phyloP scores from a whole-genome alignment of 805 yeast species.

The Yarrowia sp. region DNA sequence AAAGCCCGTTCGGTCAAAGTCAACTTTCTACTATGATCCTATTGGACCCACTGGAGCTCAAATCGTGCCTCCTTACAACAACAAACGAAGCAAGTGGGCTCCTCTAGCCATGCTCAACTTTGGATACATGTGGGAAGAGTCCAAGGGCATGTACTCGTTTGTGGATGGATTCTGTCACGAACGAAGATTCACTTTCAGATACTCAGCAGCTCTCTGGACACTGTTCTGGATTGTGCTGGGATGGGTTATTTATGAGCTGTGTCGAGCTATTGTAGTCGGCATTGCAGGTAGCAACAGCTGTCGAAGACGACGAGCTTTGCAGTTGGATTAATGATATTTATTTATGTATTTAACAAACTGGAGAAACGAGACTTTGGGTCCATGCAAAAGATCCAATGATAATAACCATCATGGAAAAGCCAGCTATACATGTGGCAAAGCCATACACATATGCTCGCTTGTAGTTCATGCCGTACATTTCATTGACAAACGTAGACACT shows the following conservation, averaged over 20 bases:
- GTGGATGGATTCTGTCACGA: conserved; percentile 34
- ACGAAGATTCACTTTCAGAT: conserved; percentile 29
- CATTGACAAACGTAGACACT: conserved; percentile 16
- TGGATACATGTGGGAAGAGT: conserved; percentile 32
- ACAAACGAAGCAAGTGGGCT: conserved; percentile 29
- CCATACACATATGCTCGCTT: conserved; percentile 20
- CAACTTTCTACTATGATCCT: conserved; percentile 30
- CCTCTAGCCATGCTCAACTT: conserved; percentile 32
- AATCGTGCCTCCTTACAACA: conserved; percentile 30
- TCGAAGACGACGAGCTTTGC: conserved; percentile 2
- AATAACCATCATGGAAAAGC: conserved; percentile 1
- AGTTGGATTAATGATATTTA: neutral
- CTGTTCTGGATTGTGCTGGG: conserved; percentile 27
- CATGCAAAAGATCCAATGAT: conserved; percentile 13
- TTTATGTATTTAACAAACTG: neutral
- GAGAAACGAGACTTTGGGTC: neutral
- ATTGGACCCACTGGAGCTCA: conserved; percentile 29
- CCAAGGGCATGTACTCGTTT: conserved; percentile 34
- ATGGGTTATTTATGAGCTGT: conserved; percentile 14
- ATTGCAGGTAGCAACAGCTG: conserved; percentile 2
- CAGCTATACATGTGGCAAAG: neutral
- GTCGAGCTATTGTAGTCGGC: neutral
- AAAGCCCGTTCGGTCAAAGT: neutral
- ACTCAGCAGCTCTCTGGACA: conserved; percentile 26
- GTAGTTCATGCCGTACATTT: conserved; percentile 18